Evolutionary conservation across 805 yeast genomes (phyloP).

Genomic region (Babjeviella inositovora): DNA sequence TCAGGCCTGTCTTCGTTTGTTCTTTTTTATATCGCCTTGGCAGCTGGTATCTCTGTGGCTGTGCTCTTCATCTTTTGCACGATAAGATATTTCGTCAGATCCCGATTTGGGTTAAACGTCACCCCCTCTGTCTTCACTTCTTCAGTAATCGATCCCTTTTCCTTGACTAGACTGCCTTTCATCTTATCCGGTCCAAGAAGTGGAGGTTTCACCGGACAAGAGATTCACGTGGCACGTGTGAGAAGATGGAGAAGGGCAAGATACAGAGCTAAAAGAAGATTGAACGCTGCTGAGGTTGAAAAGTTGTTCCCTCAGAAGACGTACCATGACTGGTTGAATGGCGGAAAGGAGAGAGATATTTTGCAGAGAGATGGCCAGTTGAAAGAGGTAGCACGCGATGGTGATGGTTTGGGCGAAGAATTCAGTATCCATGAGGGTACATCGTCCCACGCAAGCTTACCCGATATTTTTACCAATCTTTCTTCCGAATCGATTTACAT

Average conservation of each 20-base stretch:
- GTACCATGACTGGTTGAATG: conserved; percentile 43
- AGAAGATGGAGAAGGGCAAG: conserved; percentile 20
- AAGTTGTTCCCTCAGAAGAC: conserved; percentile 40
- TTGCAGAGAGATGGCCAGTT: conserved; percentile 24
- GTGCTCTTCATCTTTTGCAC: conserved; percentile 41
- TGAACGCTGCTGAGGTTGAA: conserved; percentile 42
- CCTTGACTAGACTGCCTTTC: conserved; percentile 1
- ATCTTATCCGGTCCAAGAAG: conserved; percentile 1
- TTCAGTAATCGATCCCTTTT: conserved; percentile 5
- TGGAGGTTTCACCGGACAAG: conserved; percentile 5
- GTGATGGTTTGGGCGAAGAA: conserved; percentile 3
- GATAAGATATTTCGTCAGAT: conserved; percentile 38
- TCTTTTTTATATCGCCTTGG: conserved; percentile 45
- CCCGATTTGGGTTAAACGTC: conserved; percentile 36
- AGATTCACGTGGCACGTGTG: conserved; percentile 1
- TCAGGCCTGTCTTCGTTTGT: too few species aligned
- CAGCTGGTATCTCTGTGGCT: conserved; percentile 46
- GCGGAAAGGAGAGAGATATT: conserved; percentile 38
- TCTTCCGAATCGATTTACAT: too few species aligned
- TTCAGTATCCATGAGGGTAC: conserved; percentile 1
- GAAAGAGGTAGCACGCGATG: conserved; percentile 16
- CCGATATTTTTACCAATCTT: too few species aligned
- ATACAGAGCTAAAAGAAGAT: conserved; percentile 28
- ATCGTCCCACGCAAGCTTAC: conserved; percentile 2
- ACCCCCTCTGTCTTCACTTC: conserved; percentile 18